A percentile compares a stretch with the other conserved stretches of the same genome.
These are phyloP conservation scores for Amphirosellinia nigrospora DNA, from an alignment of 495 filamentous ascomycete species.

Conservation along the genomic window DNA sequence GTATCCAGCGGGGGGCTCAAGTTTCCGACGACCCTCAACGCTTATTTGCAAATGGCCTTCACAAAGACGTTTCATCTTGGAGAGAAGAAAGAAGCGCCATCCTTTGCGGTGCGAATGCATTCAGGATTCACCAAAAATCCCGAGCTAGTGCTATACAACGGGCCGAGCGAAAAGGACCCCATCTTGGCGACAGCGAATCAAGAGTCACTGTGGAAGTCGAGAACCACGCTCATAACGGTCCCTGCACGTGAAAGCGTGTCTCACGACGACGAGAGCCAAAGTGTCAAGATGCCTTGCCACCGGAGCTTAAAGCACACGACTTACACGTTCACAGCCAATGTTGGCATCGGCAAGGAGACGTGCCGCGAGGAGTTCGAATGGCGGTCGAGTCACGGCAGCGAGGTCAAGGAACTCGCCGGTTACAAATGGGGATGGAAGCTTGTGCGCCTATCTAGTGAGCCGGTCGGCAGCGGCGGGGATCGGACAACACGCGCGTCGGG, in stretches of 20 bases:
- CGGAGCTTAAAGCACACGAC: neutral
- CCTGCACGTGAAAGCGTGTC: conserved; percentile 10
- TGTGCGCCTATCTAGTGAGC: conserved; percentile 28
- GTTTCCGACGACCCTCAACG: conserved; percentile 36
- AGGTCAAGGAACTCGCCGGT: conserved; percentile 32
- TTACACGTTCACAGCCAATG: conserved; percentile 28
- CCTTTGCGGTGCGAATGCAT: conserved; percentile 29
- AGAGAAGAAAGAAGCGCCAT: conserved; percentile 30
- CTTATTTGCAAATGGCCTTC: conserved; percentile 26
- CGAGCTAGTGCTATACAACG: conserved; percentile 33
- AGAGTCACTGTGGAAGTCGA: conserved; percentile 26
- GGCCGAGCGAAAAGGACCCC: conserved; percentile 29
- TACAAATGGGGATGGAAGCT: conserved; percentile 36
- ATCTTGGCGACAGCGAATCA: conserved; percentile 32
- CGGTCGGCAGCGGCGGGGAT: conserved; percentile 23
- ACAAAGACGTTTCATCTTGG: conserved; percentile 31
- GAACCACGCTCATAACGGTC: conserved; percentile 24
- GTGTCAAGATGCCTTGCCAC: conserved; percentile 17
- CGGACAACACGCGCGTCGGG: conserved; percentile 26
- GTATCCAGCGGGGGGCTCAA: conserved; percentile 22
- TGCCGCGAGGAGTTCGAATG: conserved; percentile 39
- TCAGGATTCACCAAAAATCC: conserved; percentile 28
- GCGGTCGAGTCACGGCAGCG: conserved; percentile 35
- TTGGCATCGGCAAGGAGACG: conserved; percentile 34
- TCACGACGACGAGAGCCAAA: conserved; percentile 18